phyloP scores from a whole-genome alignment of 768 basidiomycete species.

The Pluteus cervinus region DNA sequence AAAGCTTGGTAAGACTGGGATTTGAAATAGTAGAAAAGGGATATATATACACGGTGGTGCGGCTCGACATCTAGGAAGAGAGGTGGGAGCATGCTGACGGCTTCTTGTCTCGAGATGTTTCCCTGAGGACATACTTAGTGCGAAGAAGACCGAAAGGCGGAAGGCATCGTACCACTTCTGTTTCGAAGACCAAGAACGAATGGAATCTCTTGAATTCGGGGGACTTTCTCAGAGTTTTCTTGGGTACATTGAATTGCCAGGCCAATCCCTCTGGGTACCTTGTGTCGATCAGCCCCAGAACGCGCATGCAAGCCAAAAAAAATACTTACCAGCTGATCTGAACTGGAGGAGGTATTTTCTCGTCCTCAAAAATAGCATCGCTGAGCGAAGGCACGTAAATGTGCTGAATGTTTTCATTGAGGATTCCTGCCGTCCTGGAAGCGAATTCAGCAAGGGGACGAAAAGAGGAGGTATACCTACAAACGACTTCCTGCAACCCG shows the following conservation, averaged over 20 bases:
- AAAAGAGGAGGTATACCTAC: slow-evolving; percentile 33
- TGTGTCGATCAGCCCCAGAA: slow-evolving; percentile 6
- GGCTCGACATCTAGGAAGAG: slow-evolving; percentile 92
- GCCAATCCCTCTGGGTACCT: slow-evolving; percentile 96
- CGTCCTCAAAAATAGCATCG: slow-evolving; percentile 70
- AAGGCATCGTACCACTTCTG: slow-evolving; percentile 75
- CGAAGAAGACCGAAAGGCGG: background rate
- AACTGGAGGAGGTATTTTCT: slow-evolving; percentile 68
- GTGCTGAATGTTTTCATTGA: slow-evolving; percentile 74
- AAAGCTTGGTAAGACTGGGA: background rate
- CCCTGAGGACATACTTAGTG: slow-evolving; percentile 45
- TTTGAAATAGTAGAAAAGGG: too few species aligned
- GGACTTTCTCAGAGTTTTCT: slow-evolving; percentile 79
- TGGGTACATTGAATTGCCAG: slow-evolving; percentile 94
- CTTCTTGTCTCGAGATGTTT: slow-evolving; percentile 94
- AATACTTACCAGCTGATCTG: slow-evolving; percentile 74
- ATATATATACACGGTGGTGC: slow-evolving; percentile 49
- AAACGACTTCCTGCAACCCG: slow-evolving; percentile 84
- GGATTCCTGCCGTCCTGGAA: slow-evolving; percentile 55
- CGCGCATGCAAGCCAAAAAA: slow-evolving; percentile 2
- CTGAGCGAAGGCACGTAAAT: slow-evolving; percentile 74
- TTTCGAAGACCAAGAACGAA: slow-evolving; percentile 94
- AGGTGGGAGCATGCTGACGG: slow-evolving; percentile 98
- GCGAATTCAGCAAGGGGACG: slow-evolving; percentile 7
- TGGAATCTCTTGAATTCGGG: slow-evolving; percentile 94